These are phyloP conservation scores for Podospora sp. DNA, from an alignment of 495 filamentous ascomycete genomes.

Conservation along the genomic window DNA sequence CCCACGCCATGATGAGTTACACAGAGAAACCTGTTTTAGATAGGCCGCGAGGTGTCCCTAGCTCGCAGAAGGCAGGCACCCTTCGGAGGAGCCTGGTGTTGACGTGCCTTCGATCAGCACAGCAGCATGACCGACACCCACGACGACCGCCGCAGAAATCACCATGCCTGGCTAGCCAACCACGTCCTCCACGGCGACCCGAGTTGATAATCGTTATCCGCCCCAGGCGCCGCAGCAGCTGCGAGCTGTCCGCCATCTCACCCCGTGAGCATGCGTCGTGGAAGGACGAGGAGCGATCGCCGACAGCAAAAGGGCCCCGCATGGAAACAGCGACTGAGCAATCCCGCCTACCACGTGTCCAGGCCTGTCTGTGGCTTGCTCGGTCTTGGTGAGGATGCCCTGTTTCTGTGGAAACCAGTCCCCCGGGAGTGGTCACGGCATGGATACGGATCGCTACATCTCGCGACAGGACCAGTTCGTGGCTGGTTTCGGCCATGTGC, in stretches of 20 bases:
- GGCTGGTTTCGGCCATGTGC: not conserved
- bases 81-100: constrained; percentile 1
- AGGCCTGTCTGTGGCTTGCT: not conserved
- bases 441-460: constrained; percentile 22
- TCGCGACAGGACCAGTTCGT: constrained; percentile 16
- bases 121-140: not conserved
- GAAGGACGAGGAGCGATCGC: not conserved
- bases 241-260: not conserved
- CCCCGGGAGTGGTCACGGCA: constrained; percentile 33
- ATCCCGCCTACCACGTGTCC: not conserved
- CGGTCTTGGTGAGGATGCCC: constrained; percentile 12
- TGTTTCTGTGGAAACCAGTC: constrained; percentile 32
- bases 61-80: constrained; percentile 1
- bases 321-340: not conserved
- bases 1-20: constrained; percentile 5
- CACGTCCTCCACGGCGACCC: not conserved
- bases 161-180: not conserved
- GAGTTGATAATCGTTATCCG: constrained; percentile 4
- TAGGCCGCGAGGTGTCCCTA: not conserved
- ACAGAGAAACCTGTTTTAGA: constrained; percentile 11
- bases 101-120: not conserved
- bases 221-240: constrained; percentile 3
- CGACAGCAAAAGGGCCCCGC: not conserved
- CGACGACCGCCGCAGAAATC: not conserved
- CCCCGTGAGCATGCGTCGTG: not conserved